Base-by-base conservation (phyloP, 2,329 filamentous ascomycete genomes). In the Trichoderma breve region DNA sequence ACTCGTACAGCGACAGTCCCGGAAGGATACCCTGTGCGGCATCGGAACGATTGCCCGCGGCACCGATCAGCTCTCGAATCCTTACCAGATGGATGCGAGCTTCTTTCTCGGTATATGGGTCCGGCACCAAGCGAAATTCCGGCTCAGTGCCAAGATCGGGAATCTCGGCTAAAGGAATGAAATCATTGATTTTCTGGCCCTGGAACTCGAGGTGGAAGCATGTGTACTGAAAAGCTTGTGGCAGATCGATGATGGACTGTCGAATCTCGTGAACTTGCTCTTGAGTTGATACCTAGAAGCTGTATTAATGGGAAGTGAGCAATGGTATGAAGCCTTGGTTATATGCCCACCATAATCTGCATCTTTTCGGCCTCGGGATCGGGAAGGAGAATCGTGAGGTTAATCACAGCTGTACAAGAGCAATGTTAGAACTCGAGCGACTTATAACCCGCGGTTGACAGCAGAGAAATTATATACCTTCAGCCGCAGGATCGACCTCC, bases 31-130 rank as follows among this genome's bases (percentile, higher is more conserved):
- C 96, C 77, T 97, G 92, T 57, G 97, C 87, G 71, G 91, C 90
- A 81, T 98, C 96, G 70, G 94, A 92, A 73, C 95, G 91, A 81
- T 98, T 90, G 55, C 94, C 94, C 55, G 95, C 91, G 77, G 95
- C 95, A 63, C 96, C 96, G 77, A 99, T 94, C 75, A 99, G 88
- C 80, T 99, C 96, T 74, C 96, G 89, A 73, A 97, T 92, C 75
- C 96, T 89, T 67, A 99, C 90, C 75, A 98, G 85, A 83, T 99
- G 96, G 86, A 99, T 92, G 75, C 97, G 91, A 34, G 96, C 95
- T 84, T 99, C 96, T 85, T 97, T 98, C 85, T 99, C 96, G 57
- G 94, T 99, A 82, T 99, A 99, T 60, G 97, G 93, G 79, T 99
- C 96, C 83, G 98, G 92, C 70, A 98, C 90, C 76, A 99, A 84